Evolutionary conservation across 805 yeast genomes (phyloP).

Genomic region (Suhomyces faveliae): DNA sequence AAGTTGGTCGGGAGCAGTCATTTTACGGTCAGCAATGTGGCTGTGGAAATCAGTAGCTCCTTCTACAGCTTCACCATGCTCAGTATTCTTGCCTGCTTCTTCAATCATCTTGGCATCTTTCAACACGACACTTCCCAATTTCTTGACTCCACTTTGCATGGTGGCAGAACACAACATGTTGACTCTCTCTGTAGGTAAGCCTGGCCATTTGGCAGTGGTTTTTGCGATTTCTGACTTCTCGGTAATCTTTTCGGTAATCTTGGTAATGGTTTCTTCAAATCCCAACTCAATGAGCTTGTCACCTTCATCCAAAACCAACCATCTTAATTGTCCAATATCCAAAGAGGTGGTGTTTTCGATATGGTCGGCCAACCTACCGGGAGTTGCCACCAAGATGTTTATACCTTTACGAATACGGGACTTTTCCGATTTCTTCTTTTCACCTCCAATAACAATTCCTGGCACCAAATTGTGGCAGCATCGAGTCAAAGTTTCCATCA

Average conservation of each 20-base stretch:
- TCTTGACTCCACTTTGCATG: constrained; percentile 72
- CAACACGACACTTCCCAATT: constrained; percentile 76
- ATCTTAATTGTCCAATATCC: constrained; percentile 70
- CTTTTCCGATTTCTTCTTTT: constrained; percentile 94
- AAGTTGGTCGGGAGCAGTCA: constrained; percentile 85
- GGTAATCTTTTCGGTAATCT: constrained; percentile 63
- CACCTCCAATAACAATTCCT: constrained; percentile 97
- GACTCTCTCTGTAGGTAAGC: constrained; percentile 67
- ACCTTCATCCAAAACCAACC: constrained; percentile 94
- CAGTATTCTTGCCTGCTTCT: constrained; percentile 31
- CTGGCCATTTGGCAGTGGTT: constrained; percentile 42
- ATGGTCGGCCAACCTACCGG: constrained; percentile 94
- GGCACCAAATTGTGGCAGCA: constrained; percentile 90
- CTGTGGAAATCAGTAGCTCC: constrained; percentile 4
- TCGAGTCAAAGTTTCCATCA: constrained; percentile 66
- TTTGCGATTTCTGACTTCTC: constrained; percentile 39
- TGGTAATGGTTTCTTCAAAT: constrained; percentile 86
- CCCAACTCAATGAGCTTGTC: constrained; percentile 95
- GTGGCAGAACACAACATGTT: constrained; percentile 95
- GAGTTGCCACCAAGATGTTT: constrained; percentile 93
- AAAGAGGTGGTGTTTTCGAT: constrained; percentile 82
- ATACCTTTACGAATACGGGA: constrained; percentile 95
- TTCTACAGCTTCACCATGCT: constrained; percentile 8
- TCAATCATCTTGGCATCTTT: constrained; percentile 67
- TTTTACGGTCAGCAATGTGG: constrained; percentile 11